These are phyloP conservation scores for Saussurea involucrata DNA, from an alignment of 129 eudicot genomes.

Conservation along the genomic window DNA sequence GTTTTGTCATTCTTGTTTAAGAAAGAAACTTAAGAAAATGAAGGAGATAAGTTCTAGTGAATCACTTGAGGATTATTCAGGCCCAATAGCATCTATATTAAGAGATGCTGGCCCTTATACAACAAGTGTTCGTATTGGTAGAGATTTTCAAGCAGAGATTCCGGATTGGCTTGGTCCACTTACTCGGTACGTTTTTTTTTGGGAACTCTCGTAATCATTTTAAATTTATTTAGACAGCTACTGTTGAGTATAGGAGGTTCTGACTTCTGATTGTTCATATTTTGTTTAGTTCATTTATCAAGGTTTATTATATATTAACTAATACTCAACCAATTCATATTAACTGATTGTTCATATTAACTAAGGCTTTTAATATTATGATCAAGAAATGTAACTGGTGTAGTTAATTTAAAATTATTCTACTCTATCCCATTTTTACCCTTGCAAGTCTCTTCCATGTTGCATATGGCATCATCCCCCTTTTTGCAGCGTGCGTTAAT, in stretches of 20 bases:
- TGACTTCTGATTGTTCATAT: neutral
- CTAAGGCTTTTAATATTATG: neutral
- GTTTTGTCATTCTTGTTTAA: slow-evolving; percentile 66
- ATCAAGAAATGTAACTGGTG: neutral
- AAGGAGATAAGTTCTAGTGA: slow-evolving; percentile 22
- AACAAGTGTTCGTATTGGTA: slow-evolving; percentile 67
- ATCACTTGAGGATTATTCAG: slow-evolving; percentile 34
- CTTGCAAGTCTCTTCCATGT: too few species aligned
- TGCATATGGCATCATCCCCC: neutral
- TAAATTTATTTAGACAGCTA: slow-evolving; percentile 6
- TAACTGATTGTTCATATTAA: too few species aligned
- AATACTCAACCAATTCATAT: too few species aligned
- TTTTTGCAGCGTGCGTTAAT: neutral
- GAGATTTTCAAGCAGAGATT: slow-evolving; percentile 78
- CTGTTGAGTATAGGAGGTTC: neutral
- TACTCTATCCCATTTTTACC: neutral
- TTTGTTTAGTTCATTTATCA: neutral
- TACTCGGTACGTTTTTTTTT: slow-evolving; percentile 50
- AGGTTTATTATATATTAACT: neutral
- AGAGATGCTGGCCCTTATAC: slow-evolving; percentile 41
- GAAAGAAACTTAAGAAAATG: slow-evolving; percentile 50
- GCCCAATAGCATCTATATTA: slow-evolving; percentile 57
- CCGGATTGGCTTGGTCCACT: slow-evolving; percentile 71
- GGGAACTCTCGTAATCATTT: neutral
- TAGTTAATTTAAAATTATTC: neutral